These are phyloP conservation scores for Croton laevigatus DNA, from an alignment of 441 rosid species.

Conservation along the genomic window DNA sequence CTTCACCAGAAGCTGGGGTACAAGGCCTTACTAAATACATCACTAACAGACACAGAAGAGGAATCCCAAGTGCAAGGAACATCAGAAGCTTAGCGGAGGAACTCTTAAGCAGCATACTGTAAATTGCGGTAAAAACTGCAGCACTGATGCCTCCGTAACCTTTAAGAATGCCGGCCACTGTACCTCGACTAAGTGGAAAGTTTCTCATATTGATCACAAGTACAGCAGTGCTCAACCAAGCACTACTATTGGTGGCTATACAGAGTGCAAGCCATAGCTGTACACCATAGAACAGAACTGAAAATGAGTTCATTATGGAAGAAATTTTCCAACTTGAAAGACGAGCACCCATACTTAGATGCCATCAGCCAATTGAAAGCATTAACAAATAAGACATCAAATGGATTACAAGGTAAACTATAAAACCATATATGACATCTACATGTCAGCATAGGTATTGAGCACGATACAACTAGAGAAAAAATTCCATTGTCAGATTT, in stretches of 20 bases:
- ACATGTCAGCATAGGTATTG: not conserved
- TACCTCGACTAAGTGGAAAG: conserved; percentile 88
- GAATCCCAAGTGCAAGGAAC: conserved; percentile 73
- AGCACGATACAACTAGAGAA: not conserved
- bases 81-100: conserved; percentile 61
- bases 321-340: not conserved
- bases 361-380: conserved; percentile 1
- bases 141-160: conserved; percentile 82
- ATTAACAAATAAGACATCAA: not conserved
- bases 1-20: conserved; percentile 79
- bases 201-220: conserved; percentile 97
- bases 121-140: conserved; percentile 68
- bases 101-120: conserved; percentile 50
- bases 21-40: conserved; percentile 74
- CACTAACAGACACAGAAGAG: conserved; percentile 55
- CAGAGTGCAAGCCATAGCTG: conserved; percentile 83
- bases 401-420: not conserved
- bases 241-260: conserved; percentile 70
- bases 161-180: conserved; percentile 87
- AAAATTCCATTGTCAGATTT: not conserved
- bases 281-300: conserved; percentile 8
- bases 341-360: not conserved
- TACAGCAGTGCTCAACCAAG: conserved; percentile 86
- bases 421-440: not conserved
- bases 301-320: not conserved